Evolutionary conservation across 2,329 filamentous ascomycete species (phyloP).

Genomic region (Diaporthe vexans): DNA sequence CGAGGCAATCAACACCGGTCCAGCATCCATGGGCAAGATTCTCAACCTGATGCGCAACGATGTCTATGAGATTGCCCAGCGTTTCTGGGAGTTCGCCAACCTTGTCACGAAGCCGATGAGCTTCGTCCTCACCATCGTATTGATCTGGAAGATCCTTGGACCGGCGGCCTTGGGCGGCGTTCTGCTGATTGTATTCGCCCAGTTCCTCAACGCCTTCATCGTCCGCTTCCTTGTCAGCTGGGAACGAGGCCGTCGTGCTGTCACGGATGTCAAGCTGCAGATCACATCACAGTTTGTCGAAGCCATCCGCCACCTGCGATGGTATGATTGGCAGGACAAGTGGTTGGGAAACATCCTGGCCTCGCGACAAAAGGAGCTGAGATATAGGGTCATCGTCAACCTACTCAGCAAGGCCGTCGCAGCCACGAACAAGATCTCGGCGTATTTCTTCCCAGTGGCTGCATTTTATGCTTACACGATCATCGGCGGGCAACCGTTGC

Average conservation of each 20-base stretch:
- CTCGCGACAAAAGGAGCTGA: conserved; percentile 76
- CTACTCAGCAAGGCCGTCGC: conserved; percentile 74
- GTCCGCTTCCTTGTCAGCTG: conserved; percentile 76
- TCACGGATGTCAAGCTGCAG: conserved; percentile 84
- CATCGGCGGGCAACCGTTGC: conserved; percentile 75
- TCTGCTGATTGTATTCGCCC: conserved; percentile 76
- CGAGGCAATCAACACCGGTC: conserved; percentile 48
- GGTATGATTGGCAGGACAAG: conserved; percentile 85
- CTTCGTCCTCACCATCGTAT: conserved; percentile 78
- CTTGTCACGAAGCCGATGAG: conserved; percentile 83
- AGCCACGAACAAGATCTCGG: conserved; percentile 79
- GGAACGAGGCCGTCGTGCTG: conserved; percentile 78
- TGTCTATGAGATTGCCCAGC: conserved; percentile 84
- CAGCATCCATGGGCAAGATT: conserved; percentile 90
- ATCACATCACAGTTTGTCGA: conserved; percentile 89
- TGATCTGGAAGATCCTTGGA: conserved; percentile 85
- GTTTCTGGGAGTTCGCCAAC: conserved; percentile 89
- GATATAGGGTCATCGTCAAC: conserved; percentile 73
- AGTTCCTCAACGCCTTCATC: conserved; percentile 77
- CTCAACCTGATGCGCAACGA: conserved; percentile 88
- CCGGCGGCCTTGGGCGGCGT: conserved; percentile 84
- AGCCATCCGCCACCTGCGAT: conserved; percentile 83
- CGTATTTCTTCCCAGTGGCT: conserved; percentile 82
- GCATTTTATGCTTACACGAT: conserved; percentile 87
- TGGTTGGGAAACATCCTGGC: conserved; percentile 80